Conservation (phyloP, 352 stramenopile species). For the Phytophthora europaea region DNA sequence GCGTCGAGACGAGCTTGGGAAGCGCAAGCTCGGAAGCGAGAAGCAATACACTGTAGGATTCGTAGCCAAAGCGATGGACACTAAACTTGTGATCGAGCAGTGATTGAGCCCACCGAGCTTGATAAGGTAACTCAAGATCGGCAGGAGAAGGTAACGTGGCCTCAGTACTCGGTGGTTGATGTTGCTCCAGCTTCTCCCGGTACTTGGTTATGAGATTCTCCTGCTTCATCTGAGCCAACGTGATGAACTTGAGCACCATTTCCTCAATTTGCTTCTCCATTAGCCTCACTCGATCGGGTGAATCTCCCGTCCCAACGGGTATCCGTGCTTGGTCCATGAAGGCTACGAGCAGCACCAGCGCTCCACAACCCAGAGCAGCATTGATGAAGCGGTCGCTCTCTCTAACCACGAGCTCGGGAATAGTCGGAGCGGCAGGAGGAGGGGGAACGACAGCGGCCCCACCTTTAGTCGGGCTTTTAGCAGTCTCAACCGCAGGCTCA, state of each 20-base stretch:
- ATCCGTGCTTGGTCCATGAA: constrained; percentile 51
- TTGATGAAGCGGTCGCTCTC: constrained; percentile 62
- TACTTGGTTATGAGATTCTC: constrained; percentile 11
- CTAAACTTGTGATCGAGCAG: constrained; percentile 57
- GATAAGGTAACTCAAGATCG: constrained; percentile 36
- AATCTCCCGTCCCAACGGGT: constrained; percentile 6
- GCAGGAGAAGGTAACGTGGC: no score
- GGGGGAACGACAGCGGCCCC: not conserved
- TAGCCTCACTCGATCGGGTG: not conserved
- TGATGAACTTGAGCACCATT: constrained; percentile 46
- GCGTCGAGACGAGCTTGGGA: constrained; percentile 33
- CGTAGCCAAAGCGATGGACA: constrained; percentile 62
- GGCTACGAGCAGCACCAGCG: constrained; percentile 53
- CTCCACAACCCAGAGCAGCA: constrained; percentile 38
- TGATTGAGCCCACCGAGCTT: constrained; percentile 49
- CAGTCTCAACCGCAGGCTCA: constrained; percentile 22
- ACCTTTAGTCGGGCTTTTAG: constrained; percentile 32
- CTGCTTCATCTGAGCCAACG: constrained; percentile 35
- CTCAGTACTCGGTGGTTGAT: constrained; percentile 3
- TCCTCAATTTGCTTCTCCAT: constrained; percentile 36
- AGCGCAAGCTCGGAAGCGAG: constrained; percentile 62
- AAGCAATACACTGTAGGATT: constrained; percentile 54
- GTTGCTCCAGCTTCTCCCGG: constrained; percentile 17
- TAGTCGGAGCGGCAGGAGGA: not conserved
- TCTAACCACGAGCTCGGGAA: constrained; percentile 27